A percentile compares a stretch with the other conserved stretches of the same genome.
Evolutionary conservation across 306 rosid species (phyloP).

Genomic region (Corylus avellana): DNA sequence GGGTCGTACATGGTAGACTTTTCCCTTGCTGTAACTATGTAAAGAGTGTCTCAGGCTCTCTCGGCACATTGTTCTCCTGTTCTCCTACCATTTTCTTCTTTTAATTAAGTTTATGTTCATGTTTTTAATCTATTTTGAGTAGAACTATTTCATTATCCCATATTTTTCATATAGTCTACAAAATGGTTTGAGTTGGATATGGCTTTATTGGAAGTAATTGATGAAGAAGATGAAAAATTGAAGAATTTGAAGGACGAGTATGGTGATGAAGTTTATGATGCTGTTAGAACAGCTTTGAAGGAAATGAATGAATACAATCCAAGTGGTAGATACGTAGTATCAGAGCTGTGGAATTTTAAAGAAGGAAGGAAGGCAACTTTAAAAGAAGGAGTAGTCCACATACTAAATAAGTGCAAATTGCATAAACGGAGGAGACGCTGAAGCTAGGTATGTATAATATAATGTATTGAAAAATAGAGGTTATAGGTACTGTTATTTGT

Average conservation of each 20-base stretch:
- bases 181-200: not conserved
- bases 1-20: too few relatives aligned
- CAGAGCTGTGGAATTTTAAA: conserved; percentile 57
- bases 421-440: conserved; percentile 30
- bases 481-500: too few relatives aligned
- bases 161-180: too few relatives aligned
- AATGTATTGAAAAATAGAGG: too few relatives aligned
- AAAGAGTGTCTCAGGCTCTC: too few relatives aligned
- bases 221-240: conserved; percentile 66
- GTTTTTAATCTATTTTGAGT: too few relatives aligned
- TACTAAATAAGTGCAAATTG: conserved; percentile 53
- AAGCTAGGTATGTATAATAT: not conserved
- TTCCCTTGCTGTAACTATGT: too few relatives aligned
- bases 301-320: conserved; percentile 79
- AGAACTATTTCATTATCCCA: too few relatives aligned
- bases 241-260: conserved; percentile 47
- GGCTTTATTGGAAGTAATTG: conserved; percentile 46
- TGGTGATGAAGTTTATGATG: conserved; percentile 44
- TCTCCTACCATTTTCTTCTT: too few relatives aligned
- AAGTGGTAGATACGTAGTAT: conserved; percentile 62
- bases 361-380: conserved; percentile 58
- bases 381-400: conserved; percentile 43
- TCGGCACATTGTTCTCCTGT: too few relatives aligned
- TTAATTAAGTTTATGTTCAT: too few relatives aligned
- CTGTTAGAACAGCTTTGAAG: conserved; percentile 36